phyloP scores from a whole-genome alignment of 2,329 filamentous ascomycete genomes.

The Capronia coronata region DNA sequence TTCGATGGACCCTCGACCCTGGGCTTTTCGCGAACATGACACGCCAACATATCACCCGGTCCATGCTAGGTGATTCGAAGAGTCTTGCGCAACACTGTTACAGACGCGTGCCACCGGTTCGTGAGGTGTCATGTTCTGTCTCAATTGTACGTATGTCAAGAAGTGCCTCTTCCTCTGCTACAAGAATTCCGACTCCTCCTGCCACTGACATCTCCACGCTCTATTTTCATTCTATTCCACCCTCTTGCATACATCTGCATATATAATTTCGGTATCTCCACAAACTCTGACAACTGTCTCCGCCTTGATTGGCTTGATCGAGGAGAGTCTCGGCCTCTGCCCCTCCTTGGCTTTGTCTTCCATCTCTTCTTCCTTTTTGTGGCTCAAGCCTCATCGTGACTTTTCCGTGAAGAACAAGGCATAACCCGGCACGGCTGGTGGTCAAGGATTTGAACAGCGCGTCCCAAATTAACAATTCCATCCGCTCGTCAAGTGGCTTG shows the following conservation, averaged over 20 bases:
- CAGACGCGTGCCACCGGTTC: conserved; percentile 15
- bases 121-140: background rate
- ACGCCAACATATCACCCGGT: conserved; percentile 15
- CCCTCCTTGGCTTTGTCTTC: background rate
- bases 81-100: conserved; percentile 3
- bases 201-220: conserved; percentile 1
- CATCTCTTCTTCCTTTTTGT: background rate
- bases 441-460: conserved; percentile 10
- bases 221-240: conserved; percentile 15
- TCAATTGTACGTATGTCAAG: background rate
- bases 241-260: conserved; percentile 16
- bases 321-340: background rate
- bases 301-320: conserved; percentile 11
- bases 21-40: conserved; percentile 19
- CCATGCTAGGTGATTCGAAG: conserved; percentile 10
- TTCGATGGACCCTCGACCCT: conserved; percentile 6
- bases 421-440: conserved; percentile 7
- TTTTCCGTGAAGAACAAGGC: conserved; percentile 12
- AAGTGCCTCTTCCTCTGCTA: background rate
- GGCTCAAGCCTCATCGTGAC: background rate
- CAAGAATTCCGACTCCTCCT: conserved; percentile 1
- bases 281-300: conserved; percentile 16
- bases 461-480: conserved; percentile 14
- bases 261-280: conserved; percentile 24
- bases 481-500: conserved; percentile 7